Evolutionary conservation across 2,329 filamentous ascomycete genomes (phyloP).

Genomic region (Curvularia verruculosa): DNA sequence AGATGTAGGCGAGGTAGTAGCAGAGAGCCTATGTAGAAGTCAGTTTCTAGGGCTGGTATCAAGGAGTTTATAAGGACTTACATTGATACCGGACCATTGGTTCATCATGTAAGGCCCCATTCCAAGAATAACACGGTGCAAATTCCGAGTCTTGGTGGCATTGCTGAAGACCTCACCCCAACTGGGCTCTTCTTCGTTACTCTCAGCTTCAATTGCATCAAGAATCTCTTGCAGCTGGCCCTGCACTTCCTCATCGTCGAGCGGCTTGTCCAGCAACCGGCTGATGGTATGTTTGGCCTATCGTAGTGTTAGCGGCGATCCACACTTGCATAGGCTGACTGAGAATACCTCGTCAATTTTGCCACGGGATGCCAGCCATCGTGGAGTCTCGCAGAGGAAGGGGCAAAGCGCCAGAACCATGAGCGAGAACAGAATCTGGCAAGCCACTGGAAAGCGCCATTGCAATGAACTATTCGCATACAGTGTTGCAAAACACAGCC

Average conservation of each 20-base stretch:
- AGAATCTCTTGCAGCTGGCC: slow-evolving; percentile 48
- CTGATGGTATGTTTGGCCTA: slow-evolving; percentile 31
- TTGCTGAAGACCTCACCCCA: slow-evolving; percentile 49
- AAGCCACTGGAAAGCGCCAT: slow-evolving; percentile 57
- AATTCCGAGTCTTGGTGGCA: slow-evolving; percentile 43
- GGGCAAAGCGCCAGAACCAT: slow-evolving; percentile 58
- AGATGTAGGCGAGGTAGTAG: slow-evolving; percentile 50
- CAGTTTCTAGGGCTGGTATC: background rate
- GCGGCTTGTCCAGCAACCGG: slow-evolving; percentile 40
- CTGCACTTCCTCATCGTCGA: slow-evolving; percentile 41
- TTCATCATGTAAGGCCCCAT: slow-evolving; percentile 51
- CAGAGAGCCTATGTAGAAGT: slow-evolving; percentile 27
- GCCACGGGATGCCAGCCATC: slow-evolving; percentile 47
- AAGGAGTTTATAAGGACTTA: background rate
- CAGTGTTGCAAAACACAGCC: slow-evolving; percentile 22
- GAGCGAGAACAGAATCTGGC: slow-evolving; percentile 63
- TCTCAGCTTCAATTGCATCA: slow-evolving; percentile 40
- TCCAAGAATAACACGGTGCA: slow-evolving; percentile 47
- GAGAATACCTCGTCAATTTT: slow-evolving; percentile 29
- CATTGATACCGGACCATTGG: slow-evolving; percentile 44
- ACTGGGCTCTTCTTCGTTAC: slow-evolving; percentile 38
- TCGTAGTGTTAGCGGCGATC: background rate
- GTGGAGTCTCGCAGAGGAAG: slow-evolving; percentile 47
- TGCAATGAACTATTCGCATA: slow-evolving; percentile 21
- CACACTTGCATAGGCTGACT: background rate